phyloP scores from a whole-genome alignment of 495 filamentous ascomycete genomes.

The Talaromyces stipitatus region DNA sequence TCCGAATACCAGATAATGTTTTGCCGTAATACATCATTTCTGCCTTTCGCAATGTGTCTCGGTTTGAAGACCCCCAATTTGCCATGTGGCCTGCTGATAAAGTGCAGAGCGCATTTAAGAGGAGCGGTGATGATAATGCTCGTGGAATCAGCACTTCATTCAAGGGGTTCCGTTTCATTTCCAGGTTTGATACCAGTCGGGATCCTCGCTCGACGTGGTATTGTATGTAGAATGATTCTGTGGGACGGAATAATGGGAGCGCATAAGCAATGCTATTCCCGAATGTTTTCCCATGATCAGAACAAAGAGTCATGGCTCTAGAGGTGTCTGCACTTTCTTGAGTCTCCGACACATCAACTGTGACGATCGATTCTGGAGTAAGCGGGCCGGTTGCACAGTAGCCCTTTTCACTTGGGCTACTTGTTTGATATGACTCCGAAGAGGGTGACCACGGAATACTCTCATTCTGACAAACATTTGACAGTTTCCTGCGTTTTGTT shows the following conservation, averaged over 20 bases:
- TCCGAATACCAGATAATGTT: constrained; percentile 28
- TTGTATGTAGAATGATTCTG: constrained; percentile 36
- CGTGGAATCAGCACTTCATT: constrained; percentile 34
- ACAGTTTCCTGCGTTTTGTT: constrained; percentile 19
- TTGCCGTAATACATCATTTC: constrained; percentile 30
- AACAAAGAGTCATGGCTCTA: not conserved
- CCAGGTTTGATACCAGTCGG: constrained; percentile 32
- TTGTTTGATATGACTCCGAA: not conserved
- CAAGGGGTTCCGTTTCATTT: constrained; percentile 34
- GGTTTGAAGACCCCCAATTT: constrained; percentile 25
- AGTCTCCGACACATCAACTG: not conserved
- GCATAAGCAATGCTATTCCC: not conserved
- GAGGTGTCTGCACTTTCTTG: not conserved
- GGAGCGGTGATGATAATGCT: constrained; percentile 33
- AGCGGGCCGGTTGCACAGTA: not conserved
- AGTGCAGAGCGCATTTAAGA: constrained; percentile 37
- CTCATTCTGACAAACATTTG: not conserved
- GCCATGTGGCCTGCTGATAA: constrained; percentile 36
- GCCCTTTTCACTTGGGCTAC: not conserved
- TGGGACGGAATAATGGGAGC: not conserved
- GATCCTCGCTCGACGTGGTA: constrained; percentile 36
- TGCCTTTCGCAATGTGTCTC: constrained; percentile 8
- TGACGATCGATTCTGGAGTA: not conserved
- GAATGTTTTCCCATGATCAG: not conserved
- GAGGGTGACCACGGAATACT: not conserved